These are phyloP conservation scores for Populus deltoides DNA, from an alignment of 345 rosid genomes.

Conservation along the genomic window DNA sequence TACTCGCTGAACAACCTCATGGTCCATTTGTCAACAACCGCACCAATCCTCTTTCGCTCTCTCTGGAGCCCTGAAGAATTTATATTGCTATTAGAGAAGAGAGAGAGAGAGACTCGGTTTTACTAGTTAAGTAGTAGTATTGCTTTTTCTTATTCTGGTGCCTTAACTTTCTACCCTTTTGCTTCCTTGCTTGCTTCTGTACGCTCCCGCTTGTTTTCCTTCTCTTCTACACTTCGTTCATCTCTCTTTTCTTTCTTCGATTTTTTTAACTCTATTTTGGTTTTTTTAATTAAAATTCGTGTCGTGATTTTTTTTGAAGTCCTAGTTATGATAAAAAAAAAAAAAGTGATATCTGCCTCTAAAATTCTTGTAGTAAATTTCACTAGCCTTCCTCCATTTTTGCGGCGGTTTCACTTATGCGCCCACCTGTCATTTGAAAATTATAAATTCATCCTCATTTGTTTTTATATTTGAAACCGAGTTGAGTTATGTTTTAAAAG, in stretches of 20 bases:
- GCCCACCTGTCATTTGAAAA: no score
- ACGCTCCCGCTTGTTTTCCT: constrained; percentile 22
- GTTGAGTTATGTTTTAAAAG: no score
- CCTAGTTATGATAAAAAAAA: no score
- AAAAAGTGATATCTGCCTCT: no score
- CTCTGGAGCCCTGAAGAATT: background rate
- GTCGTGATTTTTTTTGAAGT: background rate
- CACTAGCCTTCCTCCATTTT: no score
- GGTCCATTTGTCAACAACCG: constrained; percentile 51
- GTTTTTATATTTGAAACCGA: no score
- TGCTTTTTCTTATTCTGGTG: background rate
- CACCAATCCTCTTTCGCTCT: background rate
- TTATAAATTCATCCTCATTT: no score
- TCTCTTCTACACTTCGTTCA: no score
- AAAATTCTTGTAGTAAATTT: no score
- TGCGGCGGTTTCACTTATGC: no score
- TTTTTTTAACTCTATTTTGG: background rate
- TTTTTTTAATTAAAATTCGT: background rate
- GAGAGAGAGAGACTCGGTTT: background rate
- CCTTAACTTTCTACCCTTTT: background rate
- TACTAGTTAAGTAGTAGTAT: background rate
- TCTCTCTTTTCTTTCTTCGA: background rate
- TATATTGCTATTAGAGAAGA: background rate
- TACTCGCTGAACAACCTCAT: constrained; percentile 92
- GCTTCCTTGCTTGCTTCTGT: constrained; percentile 12